Percentiles rank a stretch among this genome's conserved stretches.
phyloP scores from a whole-genome alignment of 176 grass and related monocot species.

The Triticum urartu region DNA sequence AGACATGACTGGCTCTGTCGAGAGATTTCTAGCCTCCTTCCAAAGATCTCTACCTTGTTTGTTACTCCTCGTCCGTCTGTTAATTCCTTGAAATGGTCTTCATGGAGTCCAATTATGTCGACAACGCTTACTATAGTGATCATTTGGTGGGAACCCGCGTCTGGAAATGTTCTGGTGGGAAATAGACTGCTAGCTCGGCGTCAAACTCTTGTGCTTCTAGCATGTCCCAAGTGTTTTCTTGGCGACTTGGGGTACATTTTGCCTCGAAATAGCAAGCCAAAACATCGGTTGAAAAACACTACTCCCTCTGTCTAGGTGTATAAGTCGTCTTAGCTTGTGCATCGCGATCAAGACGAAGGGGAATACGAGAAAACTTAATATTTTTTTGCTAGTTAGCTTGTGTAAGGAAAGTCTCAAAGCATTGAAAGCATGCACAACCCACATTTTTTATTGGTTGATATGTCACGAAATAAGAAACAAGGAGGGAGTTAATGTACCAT shows the following conservation, averaged over 20 bases:
- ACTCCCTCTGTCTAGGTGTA: too few species aligned
- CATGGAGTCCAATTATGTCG: background rate
- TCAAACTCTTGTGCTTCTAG: background rate
- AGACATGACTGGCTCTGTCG: constrained; percentile 3
- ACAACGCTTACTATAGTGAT: background rate
- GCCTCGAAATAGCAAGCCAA: background rate
- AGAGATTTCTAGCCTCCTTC: constrained; percentile 12
- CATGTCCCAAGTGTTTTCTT: background rate
- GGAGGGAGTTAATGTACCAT: too few species aligned
- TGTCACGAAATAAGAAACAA: too few species aligned
- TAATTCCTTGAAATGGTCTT: background rate
- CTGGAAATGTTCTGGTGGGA: background rate
- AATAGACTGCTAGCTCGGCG: background rate
- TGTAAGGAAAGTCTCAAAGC: too few species aligned
- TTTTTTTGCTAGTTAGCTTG: too few species aligned
- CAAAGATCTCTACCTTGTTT: constrained; percentile 12
- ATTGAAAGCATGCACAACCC: too few species aligned
- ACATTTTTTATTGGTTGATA: too few species aligned
- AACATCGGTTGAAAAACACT: background rate
- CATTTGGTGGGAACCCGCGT: background rate
- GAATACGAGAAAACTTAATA: too few species aligned
- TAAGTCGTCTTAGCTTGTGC: too few species aligned
- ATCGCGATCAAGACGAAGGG: too few species aligned
- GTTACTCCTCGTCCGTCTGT: background rate
- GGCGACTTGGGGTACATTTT: background rate